Base-by-base conservation (phyloP, 495 filamentous ascomycete species). In the Neurospora sp. region DNA sequence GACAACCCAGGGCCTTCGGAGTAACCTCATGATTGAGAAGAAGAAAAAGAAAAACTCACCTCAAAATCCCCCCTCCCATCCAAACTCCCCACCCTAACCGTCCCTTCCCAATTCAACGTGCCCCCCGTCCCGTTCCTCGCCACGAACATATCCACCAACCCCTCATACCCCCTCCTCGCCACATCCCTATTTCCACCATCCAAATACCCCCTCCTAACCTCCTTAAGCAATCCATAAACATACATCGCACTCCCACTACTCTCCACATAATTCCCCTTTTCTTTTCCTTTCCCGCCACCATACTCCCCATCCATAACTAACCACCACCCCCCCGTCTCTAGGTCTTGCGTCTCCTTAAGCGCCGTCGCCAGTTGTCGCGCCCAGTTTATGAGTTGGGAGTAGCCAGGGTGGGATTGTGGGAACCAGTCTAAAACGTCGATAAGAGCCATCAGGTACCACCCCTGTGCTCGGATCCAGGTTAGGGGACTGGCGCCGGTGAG, bases 221-320 rank as follows among this genome's bases (percentile, higher is more conserved):
- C 88, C 78, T 88, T 89, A 70, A 88, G 78, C 72, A 88, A 79
- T 5, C 84, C 85, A 78, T 88, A 89, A 8, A 84, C 82, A 77
- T 90, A 89, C 87, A 91, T 90, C 5, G 88, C 88, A 16, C 84
- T 87, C 14, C 83, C 87, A 71, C 87, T 89, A 54, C 85, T 86
- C 80, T 91, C 88, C 72, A 91, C 87, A 71, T 90, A 91, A 72
- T 91, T 91, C 1, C 86, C 86, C 86, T 70, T 83, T 71, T 7
- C 75, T 77, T 0, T 49, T 0, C 44, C 44, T 4, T 20, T 11
- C 9, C 0, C 0, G 0, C 84, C 85, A 0, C 84, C 82, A 44
- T 79, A 81, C 42, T 77, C 75, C 70, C 82, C 78, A 60, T 81
- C 83, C 86, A 91, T 87, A 18, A 89, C 82, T 38, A 89, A 78